These are phyloP conservation scores for Sordariomycetes sp. DNA, from an alignment of 2,329 filamentous ascomycete species.

Conservation along the genomic window DNA sequence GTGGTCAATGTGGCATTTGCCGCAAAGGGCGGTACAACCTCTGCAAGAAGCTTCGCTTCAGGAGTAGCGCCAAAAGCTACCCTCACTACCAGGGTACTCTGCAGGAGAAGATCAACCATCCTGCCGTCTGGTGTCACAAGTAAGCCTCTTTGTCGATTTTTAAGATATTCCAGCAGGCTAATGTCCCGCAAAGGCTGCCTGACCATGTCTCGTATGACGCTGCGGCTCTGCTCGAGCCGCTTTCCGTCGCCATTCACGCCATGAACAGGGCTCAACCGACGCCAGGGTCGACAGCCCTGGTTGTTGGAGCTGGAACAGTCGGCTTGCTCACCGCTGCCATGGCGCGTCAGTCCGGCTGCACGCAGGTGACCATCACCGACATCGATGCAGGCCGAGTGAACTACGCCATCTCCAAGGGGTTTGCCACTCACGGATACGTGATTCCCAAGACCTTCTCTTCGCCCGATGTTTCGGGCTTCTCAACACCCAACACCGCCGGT, in stretches of 20 bases:
- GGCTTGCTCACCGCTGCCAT: conserved; percentile 55
- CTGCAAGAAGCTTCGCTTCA: conserved; percentile 52
- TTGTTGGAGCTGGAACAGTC: conserved; percentile 57
- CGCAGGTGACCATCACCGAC: conserved; percentile 50
- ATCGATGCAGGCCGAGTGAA: conserved; percentile 49
- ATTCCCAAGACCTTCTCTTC: conserved; percentile 36
- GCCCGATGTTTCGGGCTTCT: conserved; percentile 36
- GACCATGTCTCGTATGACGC: conserved; percentile 48
- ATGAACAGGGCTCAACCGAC: conserved; percentile 44
- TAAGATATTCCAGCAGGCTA: background rate
- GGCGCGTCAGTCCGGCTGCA: conserved; percentile 51
- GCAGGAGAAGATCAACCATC: conserved; percentile 52
- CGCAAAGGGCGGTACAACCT: conserved; percentile 50
- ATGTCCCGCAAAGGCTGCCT: conserved; percentile 36
- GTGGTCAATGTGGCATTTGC: conserved; percentile 41
- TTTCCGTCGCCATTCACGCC: conserved; percentile 54
- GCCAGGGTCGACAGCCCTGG: conserved; percentile 47
- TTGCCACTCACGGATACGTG: conserved; percentile 50
- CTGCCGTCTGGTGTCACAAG: conserved; percentile 54
- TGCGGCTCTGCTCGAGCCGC: conserved; percentile 51
- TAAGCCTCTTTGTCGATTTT: conserved; percentile 14
- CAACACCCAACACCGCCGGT: conserved; percentile 30
- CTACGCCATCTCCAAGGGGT: conserved; percentile 49
- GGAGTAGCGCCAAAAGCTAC: conserved; percentile 53
- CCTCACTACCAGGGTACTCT: conserved; percentile 56